Conservation (phyloP, 352 stramenopile species). For the Globisporangium perplexum region DNA sequence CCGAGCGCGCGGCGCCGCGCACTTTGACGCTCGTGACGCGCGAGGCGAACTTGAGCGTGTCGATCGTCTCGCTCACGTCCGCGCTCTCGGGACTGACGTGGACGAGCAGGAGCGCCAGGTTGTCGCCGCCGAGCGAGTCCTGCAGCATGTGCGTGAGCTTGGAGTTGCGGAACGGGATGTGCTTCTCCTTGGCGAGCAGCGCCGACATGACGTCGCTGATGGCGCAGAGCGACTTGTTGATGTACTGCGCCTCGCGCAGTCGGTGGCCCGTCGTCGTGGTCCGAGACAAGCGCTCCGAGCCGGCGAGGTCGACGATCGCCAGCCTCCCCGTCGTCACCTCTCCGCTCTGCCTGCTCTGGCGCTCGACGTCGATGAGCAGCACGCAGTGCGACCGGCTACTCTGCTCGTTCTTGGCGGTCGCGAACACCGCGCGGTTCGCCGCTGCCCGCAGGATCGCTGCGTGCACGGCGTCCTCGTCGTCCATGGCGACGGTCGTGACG, state of each 20-base stretch:
- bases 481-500: constrained; percentile 31
- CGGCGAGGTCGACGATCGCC: constrained; percentile 72
- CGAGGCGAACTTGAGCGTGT: constrained; percentile 73
- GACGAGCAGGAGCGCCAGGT: constrained; percentile 50
- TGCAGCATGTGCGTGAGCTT: constrained; percentile 85
- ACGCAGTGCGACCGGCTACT: constrained; percentile 58
- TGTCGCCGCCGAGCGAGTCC: constrained; percentile 50
- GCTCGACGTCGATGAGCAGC: constrained; percentile 47
- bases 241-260: constrained; percentile 66
- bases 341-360: constrained; percentile 37
- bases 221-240: constrained; percentile 77
- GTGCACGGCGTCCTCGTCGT: constrained; percentile 29
- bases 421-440: constrained; percentile 22
- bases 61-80: constrained; percentile 67
- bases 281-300: constrained; percentile 63
- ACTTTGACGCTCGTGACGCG: constrained; percentile 43
- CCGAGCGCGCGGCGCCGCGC: constrained; percentile 41
- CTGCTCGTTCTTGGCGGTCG: constrained; percentile 26
- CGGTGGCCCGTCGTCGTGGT: constrained; percentile 28
- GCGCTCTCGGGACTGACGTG: constrained; percentile 46
- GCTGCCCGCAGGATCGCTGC: constrained; percentile 30
- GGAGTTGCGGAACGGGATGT: constrained; percentile 80
- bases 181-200: constrained; percentile 69
- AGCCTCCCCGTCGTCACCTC: constrained; percentile 38
- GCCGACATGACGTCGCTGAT: constrained; percentile 68